These are phyloP conservation scores for Alternaria ventricosa DNA, from an alignment of 2,329 filamentous ascomycete genomes.

Conservation along the genomic window DNA sequence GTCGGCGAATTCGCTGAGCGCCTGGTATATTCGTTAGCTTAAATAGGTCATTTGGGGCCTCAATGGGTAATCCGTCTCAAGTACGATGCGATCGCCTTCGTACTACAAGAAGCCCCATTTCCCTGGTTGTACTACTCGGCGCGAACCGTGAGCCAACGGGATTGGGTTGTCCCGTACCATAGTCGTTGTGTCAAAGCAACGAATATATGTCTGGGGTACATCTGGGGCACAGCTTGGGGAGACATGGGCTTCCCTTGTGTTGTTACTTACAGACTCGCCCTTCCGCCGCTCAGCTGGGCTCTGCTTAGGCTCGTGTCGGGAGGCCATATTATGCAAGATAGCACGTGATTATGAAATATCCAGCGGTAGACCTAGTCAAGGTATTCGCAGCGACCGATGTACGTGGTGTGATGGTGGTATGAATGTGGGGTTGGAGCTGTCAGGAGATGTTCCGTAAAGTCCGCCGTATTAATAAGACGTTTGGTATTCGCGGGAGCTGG, in stretches of 20 bases:
- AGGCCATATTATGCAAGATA: slow-evolving; percentile 32
- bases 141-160: neutral
- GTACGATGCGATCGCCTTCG: neutral
- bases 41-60: neutral
- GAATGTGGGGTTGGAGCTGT: slow-evolving; percentile 14
- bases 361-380: neutral
- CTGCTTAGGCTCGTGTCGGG: slow-evolving; percentile 59
- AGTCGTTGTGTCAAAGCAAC: neutral
- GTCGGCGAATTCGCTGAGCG: slow-evolving; percentile 94
- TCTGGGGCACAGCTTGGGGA: neutral
- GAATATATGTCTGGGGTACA: neutral
- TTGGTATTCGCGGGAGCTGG: slow-evolving; percentile 28
- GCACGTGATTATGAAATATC: neutral
- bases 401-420: slow-evolving; percentile 15
- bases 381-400: neutral
- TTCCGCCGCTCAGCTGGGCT: slow-evolving; percentile 80
- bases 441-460: slow-evolving; percentile 26
- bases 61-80: neutral
- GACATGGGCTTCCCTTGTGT: neutral
- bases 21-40: slow-evolving; percentile 53
- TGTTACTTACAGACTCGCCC: slow-evolving; percentile 75
- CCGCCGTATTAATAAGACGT: slow-evolving; percentile 35
- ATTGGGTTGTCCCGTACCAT: neutral
- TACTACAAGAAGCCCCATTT: neutral
- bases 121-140: neutral